phyloP scores from a whole-genome alignment of 495 filamentous ascomycete genomes.

The Hypoxylon fragiforme region DNA sequence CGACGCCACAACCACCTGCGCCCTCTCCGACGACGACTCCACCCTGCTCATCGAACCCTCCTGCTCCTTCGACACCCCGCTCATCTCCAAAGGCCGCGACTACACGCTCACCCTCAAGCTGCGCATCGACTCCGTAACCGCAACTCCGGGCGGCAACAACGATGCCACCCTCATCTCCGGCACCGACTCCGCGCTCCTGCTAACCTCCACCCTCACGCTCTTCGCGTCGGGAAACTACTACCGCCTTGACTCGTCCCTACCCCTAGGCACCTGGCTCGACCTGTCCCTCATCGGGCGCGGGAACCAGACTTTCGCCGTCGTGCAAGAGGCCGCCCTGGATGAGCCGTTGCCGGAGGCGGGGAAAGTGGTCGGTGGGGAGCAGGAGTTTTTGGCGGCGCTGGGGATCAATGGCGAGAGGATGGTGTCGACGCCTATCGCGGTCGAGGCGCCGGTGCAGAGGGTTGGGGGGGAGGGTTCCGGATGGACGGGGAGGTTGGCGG shows the following conservation, averaged over 20 bases:
- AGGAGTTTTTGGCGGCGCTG: slow-evolving; percentile 49
- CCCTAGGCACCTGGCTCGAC: slow-evolving; percentile 46
- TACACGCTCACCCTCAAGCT: slow-evolving; percentile 53
- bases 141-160: not conserved
- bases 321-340: slow-evolving; percentile 25
- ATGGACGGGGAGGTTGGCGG: slow-evolving; percentile 34
- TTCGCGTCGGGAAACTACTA: slow-evolving; percentile 52
- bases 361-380: slow-evolving; percentile 3
- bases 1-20: slow-evolving; percentile 41
- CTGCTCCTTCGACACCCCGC: slow-evolving; percentile 47
- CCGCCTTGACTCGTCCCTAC: slow-evolving; percentile 48
- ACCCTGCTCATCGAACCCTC: slow-evolving; percentile 34
- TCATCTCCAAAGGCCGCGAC: slow-evolving; percentile 53
- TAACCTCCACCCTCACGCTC: slow-evolving; percentile 48
- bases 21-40: slow-evolving; percentile 29
- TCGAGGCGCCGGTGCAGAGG: slow-evolving; percentile 52
- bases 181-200: slow-evolving; percentile 49
- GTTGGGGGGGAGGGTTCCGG: slow-evolving; percentile 42
- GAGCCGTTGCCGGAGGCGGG: slow-evolving; percentile 13
- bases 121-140: slow-evolving; percentile 38
- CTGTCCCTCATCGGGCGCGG: slow-evolving; percentile 40
- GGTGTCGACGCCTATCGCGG: slow-evolving; percentile 50
- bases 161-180: slow-evolving; percentile 48
- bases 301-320: slow-evolving; percentile 45
- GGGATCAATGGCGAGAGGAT: slow-evolving; percentile 48